Percentiles rank a stretch among this genome's conserved stretches.
phyloP scores from a whole-genome alignment of 257 asterid genomes.

The Jasminum sambac region DNA sequence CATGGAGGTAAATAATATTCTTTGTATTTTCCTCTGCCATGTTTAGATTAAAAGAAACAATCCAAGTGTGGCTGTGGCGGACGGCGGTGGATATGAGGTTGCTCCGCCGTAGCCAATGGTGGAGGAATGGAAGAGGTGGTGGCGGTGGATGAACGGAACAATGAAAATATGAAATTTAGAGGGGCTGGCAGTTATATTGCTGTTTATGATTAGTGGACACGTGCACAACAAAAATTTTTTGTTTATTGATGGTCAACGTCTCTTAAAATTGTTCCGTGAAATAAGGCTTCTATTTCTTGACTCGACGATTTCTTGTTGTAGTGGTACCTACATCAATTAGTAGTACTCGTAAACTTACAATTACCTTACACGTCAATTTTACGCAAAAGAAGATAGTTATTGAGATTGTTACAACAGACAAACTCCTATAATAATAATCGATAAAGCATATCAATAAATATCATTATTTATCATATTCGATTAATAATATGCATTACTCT shows the following conservation, averaged over 20 bases:
- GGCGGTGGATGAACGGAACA: not conserved
- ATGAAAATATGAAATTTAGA: not conserved
- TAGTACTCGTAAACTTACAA: too few species aligned
- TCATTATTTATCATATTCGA: too few species aligned
- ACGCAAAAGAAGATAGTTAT: too few species aligned
- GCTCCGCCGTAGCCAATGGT: slow-evolving; percentile 25
- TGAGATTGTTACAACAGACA: too few species aligned
- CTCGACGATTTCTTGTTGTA: too few species aligned
- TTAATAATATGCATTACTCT: too few species aligned
- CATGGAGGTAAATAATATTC: slow-evolving; percentile 56
- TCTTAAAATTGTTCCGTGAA: not conserved
- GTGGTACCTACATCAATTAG: too few species aligned
- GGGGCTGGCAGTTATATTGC: slow-evolving; percentile 4
- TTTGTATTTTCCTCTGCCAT: slow-evolving; percentile 46
- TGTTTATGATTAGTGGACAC: not conserved
- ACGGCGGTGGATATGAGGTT: slow-evolving; percentile 12
- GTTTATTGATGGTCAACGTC: not conserved
- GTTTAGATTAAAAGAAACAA: not conserved
- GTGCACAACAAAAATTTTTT: not conserved
- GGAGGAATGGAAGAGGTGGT: not conserved
- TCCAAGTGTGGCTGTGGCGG: slow-evolving; percentile 11
- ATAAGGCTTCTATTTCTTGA: too few species aligned
- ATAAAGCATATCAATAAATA: too few species aligned
- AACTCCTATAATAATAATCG: too few species aligned
- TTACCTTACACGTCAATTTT: too few species aligned